A percentile compares a stretch with the other conserved stretches of the same genome.
phyloP scores from a whole-genome alignment of 2,329 filamentous ascomycete species.

The Aspergillus fijiensis region DNA sequence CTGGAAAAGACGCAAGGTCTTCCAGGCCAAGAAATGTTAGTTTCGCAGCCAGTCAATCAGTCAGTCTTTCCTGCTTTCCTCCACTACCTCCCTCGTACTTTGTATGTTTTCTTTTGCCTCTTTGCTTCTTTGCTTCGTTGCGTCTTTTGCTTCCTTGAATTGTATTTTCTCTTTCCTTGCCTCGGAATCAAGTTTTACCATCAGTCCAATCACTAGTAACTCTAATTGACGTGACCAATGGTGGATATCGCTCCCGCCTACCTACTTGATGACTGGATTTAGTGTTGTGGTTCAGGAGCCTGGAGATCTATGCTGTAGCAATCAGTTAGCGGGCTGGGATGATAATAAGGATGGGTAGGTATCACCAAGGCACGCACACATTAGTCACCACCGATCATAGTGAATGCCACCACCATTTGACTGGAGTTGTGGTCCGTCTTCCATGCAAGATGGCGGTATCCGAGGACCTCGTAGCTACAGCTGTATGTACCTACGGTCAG shows the following conservation, averaged over 20 bases:
- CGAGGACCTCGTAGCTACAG: neutral
- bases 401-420: neutral
- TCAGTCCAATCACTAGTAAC: neutral
- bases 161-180: neutral
- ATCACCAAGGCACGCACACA: neutral
- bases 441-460: neutral
- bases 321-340: neutral
- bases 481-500: neutral
- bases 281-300: neutral
- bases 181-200: neutral
- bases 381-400: neutral
- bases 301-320: neutral
- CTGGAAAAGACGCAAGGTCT: conserved; percentile 21
- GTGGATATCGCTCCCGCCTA: neutral
- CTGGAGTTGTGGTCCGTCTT: neutral
- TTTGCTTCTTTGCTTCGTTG: neutral
- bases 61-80: conserved; percentile 6
- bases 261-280: neutral
- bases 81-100: neutral
- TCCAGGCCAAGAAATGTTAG: conserved; percentile 16
- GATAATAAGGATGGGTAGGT: neutral
- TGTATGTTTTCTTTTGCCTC: neutral
- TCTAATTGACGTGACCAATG: neutral
- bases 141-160: neutral
- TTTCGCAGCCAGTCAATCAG: conserved; percentile 16